A percentile compares a stretch with the other conserved stretches of the same genome.
These are phyloP conservation scores for Pleurotus pulmonarius DNA, from an alignment of 768 basidiomycete species.

Conservation along the genomic window DNA sequence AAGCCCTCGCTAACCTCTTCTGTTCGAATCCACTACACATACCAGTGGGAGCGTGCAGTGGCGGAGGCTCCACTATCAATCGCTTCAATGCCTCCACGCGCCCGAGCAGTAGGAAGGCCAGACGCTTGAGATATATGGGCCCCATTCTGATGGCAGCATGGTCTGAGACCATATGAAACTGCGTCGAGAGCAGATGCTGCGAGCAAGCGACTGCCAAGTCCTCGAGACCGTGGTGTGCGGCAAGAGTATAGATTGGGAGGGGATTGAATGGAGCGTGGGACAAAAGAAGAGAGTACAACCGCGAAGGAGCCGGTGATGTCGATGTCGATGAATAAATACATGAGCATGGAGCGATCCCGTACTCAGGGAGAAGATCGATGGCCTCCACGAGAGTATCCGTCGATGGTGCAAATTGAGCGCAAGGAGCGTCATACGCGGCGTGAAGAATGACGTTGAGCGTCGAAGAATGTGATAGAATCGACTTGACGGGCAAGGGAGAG, in stretches of 20 bases:
- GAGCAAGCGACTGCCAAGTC: slow-evolving; percentile 35
- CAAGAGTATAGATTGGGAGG: slow-evolving; percentile 39
- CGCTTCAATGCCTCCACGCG: slow-evolving; percentile 30
- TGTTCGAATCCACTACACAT: slow-evolving; percentile 22
- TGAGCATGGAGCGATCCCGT: slow-evolving; percentile 17
- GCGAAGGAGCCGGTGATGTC: slow-evolving; percentile 9
- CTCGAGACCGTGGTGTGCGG: slow-evolving; percentile 29
- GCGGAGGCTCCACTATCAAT: slow-evolving; percentile 15
- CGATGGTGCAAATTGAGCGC: slow-evolving; percentile 47
- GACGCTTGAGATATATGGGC: slow-evolving; percentile 35
- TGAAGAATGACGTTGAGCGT: slow-evolving; percentile 57
- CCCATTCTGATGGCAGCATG: slow-evolving; percentile 34
- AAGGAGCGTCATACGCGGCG: slow-evolving; percentile 45
- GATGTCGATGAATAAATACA: slow-evolving; percentile 19
- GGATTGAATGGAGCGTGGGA: slow-evolving; percentile 29
- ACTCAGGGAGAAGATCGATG: slow-evolving; percentile 30
- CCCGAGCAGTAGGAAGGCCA: slow-evolving; percentile 33
- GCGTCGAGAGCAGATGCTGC: slow-evolving; percentile 31
- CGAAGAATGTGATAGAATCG: slow-evolving; percentile 37
- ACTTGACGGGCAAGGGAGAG: slow-evolving; percentile 24
- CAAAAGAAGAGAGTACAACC: slow-evolving; percentile 28
- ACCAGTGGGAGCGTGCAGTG: slow-evolving; percentile 18
- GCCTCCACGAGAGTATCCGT: slow-evolving; percentile 43
- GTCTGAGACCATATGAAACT: slow-evolving; percentile 32
- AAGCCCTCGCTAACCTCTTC: slow-evolving; percentile 21